Conservation (phyloP, 257 asterid genomes). For the Prunella vulgaris region DNA sequence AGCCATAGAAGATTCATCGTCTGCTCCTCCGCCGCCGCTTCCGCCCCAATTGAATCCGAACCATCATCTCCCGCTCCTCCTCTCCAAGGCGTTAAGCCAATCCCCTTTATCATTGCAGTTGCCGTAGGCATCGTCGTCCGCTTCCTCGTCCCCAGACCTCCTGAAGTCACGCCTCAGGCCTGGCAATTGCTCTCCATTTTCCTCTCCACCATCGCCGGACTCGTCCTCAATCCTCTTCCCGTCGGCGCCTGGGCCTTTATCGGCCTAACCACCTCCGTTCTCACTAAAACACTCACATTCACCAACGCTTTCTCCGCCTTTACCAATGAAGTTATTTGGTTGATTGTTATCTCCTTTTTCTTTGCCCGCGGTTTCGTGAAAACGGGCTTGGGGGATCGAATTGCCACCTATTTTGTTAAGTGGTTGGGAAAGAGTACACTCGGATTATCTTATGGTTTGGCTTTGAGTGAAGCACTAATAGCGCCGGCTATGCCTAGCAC, state of each 20-base stretch:
- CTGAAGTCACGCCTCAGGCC: slow-evolving; percentile 72
- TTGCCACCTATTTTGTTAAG: slow-evolving; percentile 82
- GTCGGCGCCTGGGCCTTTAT: slow-evolving; percentile 96
- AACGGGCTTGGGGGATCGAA: slow-evolving; percentile 86
- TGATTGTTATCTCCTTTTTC: slow-evolving; percentile 85
- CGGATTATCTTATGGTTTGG: slow-evolving; percentile 86
- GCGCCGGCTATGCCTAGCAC: slow-evolving; percentile 99
- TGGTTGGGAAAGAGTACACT: slow-evolving; percentile 91
- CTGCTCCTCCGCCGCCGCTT: slow-evolving; percentile 27
- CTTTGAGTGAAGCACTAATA: slow-evolving; percentile 85
- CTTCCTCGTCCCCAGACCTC: slow-evolving; percentile 66
- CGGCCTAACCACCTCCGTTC: slow-evolving; percentile 65
- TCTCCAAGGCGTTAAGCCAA: slow-evolving; percentile 58
- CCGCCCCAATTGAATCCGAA: slow-evolving; percentile 27
- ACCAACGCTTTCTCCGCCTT: slow-evolving; percentile 74
- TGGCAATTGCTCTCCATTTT: slow-evolving; percentile 87
- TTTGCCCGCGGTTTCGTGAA: slow-evolving; percentile 94
- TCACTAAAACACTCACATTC: slow-evolving; percentile 65
- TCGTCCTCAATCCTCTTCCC: slow-evolving; percentile 80
- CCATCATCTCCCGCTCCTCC: slow-evolving; percentile 26
- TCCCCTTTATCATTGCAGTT: slow-evolving; percentile 58
- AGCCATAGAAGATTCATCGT: neutral
- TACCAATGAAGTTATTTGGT: slow-evolving; percentile 91
- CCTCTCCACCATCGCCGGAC: slow-evolving; percentile 83
- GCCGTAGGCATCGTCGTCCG: slow-evolving; percentile 67